Evolutionary conservation across 495 filamentous ascomycete species (phyloP), one percentile per base, ranked within the genome.

Genomic region (Xylaria longipes): DNA sequence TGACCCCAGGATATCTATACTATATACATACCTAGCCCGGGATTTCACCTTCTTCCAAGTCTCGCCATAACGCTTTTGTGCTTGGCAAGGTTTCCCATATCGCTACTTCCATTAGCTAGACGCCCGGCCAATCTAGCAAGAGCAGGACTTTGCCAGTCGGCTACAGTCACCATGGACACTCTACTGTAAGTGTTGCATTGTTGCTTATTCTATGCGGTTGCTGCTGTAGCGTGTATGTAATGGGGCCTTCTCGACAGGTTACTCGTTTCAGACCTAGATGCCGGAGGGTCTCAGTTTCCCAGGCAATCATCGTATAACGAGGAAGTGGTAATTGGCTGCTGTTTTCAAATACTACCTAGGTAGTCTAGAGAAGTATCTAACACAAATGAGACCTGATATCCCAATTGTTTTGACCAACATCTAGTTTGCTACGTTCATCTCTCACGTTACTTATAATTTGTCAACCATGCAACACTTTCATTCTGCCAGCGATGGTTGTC

Each of bases 161-260:
- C 33, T 33, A 29, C 33, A 39, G 17, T 72, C 68, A 46, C 67
- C 61, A 95, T 95, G 92, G 92, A 95, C 79, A 95, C 92, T 22
- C 82, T 94, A 79, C 84, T 94, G 92, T 94, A 88, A 86, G 92
- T 85, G 31, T 64, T 71, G 54, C 68, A 50, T 65, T 60, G 65
- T 63, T 72, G 41, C 64, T 35, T 73, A 37, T 74, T 64, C 72
- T 71, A 31, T 31, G 39, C 29, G 48, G 46, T 58, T 57, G 45
- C 60, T 46, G 37, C 48, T 35, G 60, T 57, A 65, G n/a, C 20
- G 31, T 65, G 29, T 52, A 58, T 50, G 69, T 66, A 39, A 46
- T 46, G 45, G 62, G 64, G 64, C 41, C 39, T 57, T 37, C 31
- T 46, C 57, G 15, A 70, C 29, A 17, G 46, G 48, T 37, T 37